These are phyloP conservation scores for Astathelohania contejeani DNA, from an alignment of 371 early-diverging fungal genomes.

Conservation along the genomic window DNA sequence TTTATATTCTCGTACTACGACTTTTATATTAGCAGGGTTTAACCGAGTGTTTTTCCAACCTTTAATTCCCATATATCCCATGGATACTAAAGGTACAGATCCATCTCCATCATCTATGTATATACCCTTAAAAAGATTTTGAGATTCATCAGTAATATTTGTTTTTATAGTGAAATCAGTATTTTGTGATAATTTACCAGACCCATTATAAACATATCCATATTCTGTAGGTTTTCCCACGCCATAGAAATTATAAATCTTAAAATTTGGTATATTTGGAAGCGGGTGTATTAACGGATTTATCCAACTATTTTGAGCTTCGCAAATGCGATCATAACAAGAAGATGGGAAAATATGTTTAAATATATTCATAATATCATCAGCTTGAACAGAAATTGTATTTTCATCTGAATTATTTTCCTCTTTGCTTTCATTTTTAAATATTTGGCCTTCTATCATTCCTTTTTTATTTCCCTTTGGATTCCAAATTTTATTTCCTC, in stretches of 20 bases:
- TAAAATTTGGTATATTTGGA: constrained; percentile 61
- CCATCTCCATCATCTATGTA: constrained; percentile 59
- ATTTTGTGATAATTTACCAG: background rate
- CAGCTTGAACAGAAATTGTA: no score
- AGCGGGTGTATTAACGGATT: constrained; percentile 67
- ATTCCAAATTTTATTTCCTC: constrained; percentile 68
- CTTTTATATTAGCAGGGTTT: constrained; percentile 62
- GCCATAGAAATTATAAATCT: constrained; percentile 66
- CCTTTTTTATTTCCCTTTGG: no score
- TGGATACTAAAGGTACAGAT: constrained; percentile 68
- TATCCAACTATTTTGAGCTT: constrained; percentile 56
- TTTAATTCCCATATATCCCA: constrained; percentile 72
- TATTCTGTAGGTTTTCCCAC: constrained; percentile 63
- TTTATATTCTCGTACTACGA: constrained; percentile 62
- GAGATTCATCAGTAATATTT: background rate
- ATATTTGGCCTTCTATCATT: no score
- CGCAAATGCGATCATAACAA: background rate
- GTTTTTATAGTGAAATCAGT: background rate
- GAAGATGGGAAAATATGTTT: background rate
- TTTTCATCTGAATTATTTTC: background rate
- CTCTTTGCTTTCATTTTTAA: background rate
- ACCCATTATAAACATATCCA: constrained; percentile 56
- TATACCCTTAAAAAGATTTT: constrained; percentile 14
- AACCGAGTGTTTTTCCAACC: constrained; percentile 64
- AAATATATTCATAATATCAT: background rate